Conservation (phyloP, 805 yeast genomes). For the Alloascoidea hylecoeti region DNA sequence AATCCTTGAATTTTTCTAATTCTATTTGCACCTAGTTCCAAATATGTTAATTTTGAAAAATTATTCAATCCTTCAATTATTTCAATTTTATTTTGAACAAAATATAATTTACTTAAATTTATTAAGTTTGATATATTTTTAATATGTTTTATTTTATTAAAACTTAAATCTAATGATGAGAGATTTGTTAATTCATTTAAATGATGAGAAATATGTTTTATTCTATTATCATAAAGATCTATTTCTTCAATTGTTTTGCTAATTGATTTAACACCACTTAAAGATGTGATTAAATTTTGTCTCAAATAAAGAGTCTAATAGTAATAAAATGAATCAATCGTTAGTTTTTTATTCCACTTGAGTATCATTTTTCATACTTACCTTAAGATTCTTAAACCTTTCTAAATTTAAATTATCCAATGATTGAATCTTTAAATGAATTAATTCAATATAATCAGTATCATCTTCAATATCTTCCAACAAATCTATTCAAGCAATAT, state of each 20-base stretch:
- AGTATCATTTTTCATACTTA: no score
- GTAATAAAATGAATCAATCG: no score
- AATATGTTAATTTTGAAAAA: conserved; percentile 40
- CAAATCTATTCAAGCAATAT: conserved; percentile 31
- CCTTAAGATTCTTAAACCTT: conserved; percentile 45
- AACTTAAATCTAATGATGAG: conserved; percentile 63
- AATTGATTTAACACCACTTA: conserved; percentile 52
- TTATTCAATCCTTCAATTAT: conserved; percentile 55
- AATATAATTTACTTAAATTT: conserved; percentile 53
- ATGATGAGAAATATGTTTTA: conserved; percentile 70
- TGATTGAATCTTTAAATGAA: conserved; percentile 55
- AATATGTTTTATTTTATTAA: conserved; percentile 78
- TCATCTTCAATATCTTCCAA: conserved; percentile 29
- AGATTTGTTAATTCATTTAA: conserved; percentile 44
- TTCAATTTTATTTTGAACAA: conserved; percentile 79
- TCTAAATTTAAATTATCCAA: conserved; percentile 44
- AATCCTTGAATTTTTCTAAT: conserved; percentile 36
- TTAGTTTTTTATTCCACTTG: no score
- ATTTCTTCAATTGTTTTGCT: conserved; percentile 53
- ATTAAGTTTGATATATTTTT: conserved; percentile 56
- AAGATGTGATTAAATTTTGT: conserved; percentile 68
- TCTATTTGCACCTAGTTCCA: conserved; percentile 88
- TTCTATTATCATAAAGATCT: conserved; percentile 86
- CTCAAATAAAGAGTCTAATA: conserved; percentile 59
- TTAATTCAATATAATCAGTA: conserved; percentile 43